Evolutionary conservation across 495 filamentous ascomycete species (phyloP).

Genomic region (Zalerion maritima): DNA sequence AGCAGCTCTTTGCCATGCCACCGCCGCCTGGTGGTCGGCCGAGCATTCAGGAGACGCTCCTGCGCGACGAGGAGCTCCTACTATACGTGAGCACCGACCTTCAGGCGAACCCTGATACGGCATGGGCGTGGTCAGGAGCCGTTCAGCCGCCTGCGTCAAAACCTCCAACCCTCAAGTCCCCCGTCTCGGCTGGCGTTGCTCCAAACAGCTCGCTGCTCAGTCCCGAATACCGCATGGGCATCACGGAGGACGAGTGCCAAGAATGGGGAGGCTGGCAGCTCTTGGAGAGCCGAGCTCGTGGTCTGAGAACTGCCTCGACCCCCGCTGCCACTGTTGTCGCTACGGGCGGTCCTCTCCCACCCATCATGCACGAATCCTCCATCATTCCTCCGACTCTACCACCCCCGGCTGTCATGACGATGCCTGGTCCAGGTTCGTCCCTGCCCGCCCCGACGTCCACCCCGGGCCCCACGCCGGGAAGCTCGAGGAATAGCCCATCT

Average conservation of each 20-base stretch:
- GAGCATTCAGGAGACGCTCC: slow-evolving; percentile 31
- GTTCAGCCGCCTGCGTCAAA: slow-evolving; percentile 24
- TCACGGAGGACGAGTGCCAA: slow-evolving; percentile 32
- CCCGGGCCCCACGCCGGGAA: slow-evolving; percentile 11
- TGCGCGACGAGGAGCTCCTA: slow-evolving; percentile 82
- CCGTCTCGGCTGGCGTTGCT: slow-evolving; percentile 4
- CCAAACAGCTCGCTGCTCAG: slow-evolving; percentile 11
- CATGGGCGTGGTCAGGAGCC: slow-evolving; percentile 79
- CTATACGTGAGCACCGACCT: slow-evolving; percentile 81
- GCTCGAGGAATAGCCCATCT: slow-evolving; percentile 20
- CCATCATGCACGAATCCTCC: not conserved
- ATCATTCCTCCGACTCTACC: slow-evolving; percentile 2
- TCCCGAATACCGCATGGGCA: slow-evolving; percentile 14
- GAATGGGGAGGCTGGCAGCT: slow-evolving; percentile 44
- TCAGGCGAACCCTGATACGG: slow-evolving; percentile 63
- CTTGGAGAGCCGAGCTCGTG: slow-evolving; percentile 24
- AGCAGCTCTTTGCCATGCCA: no score
- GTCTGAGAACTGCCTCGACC: slow-evolving; percentile 9
- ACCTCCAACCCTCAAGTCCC: slow-evolving; percentile 2
- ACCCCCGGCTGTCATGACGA: slow-evolving; percentile 1
- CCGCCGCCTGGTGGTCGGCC: no score
- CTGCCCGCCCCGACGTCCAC: slow-evolving; percentile 1
- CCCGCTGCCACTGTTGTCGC: no score
- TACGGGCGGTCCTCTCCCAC: not conserved
- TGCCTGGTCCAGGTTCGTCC: not conserved